These are phyloP conservation scores for Neophaeococcomyces aloes DNA, from an alignment of 2,329 filamentous ascomycete species.

Conservation along the genomic window DNA sequence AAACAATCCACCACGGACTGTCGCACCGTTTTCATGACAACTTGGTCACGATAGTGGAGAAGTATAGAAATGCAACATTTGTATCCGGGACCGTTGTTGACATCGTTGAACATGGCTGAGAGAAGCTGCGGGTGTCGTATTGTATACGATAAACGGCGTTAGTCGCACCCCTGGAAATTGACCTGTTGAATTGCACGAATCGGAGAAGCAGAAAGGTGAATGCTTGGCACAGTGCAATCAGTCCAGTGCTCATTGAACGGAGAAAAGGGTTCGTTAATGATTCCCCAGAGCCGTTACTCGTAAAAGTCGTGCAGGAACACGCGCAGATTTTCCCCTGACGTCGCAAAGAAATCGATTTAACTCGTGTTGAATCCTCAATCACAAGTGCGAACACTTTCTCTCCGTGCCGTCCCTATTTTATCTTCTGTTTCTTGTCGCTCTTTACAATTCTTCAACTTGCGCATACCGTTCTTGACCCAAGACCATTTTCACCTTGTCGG, in stretches of 20 bases:
- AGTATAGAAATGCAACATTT: too few relatives aligned
- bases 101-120: not conserved
- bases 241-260: not conserved
- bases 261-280: too few relatives aligned
- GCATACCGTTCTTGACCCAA: not conserved
- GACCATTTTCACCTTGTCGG: not conserved
- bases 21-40: too few relatives aligned
- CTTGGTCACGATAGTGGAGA: too few relatives aligned
- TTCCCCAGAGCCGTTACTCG: too few relatives aligned
- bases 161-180: constrained; percentile 19
- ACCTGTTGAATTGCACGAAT: constrained; percentile 9
- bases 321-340: constrained; percentile 5
- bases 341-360: constrained; percentile 5
- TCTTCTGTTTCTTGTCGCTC: not conserved
- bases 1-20: not conserved
- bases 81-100: too few relatives aligned
- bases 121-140: constrained; percentile 12
- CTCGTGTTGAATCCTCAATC: not conserved
- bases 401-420: not conserved
- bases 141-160: constrained; percentile 17
- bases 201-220: constrained; percentile 1
- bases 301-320: not conserved
- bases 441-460: not conserved
- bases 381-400: not conserved
- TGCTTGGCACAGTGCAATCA: not conserved